Conservation (phyloP, 1,284 basidiomycete genomes). For the Cutaneotrichosporon sp. region DNA sequence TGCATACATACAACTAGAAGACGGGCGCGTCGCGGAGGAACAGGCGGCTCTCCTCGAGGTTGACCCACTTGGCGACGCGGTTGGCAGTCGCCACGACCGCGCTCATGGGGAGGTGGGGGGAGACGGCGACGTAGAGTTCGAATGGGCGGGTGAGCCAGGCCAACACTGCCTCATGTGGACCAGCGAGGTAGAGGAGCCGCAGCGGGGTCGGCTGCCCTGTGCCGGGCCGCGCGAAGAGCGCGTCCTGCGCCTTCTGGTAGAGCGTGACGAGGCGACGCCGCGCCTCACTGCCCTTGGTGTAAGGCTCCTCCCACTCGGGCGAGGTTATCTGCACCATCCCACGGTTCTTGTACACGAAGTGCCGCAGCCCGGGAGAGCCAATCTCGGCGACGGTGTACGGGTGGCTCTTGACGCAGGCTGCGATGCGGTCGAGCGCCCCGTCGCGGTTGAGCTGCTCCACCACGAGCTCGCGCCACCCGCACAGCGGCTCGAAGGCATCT, state of each 20-base stretch:
- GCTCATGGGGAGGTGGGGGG: slow-evolving; percentile 79
- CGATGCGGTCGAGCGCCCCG: slow-evolving; percentile 58
- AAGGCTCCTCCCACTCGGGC: slow-evolving; percentile 80
- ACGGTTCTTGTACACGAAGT: slow-evolving; percentile 93
- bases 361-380: slow-evolving; percentile 81
- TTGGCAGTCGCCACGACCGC: slow-evolving; percentile 85
- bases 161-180: slow-evolving; percentile 81
- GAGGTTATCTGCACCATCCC: slow-evolving; percentile 83
- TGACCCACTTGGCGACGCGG: slow-evolving; percentile 83
- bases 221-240: slow-evolving; percentile 79
- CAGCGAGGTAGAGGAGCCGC: slow-evolving; percentile 80
- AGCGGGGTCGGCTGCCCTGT: slow-evolving; percentile 70
- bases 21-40: slow-evolving; percentile 87
- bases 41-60: slow-evolving; percentile 75
- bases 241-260: slow-evolving; percentile 81
- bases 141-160: slow-evolving; percentile 82
- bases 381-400: slow-evolving; percentile 57
- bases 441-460: slow-evolving; percentile 66
- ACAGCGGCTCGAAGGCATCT: slow-evolving; percentile 56
- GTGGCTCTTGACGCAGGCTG: slow-evolving; percentile 34
- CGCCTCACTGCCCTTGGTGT: slow-evolving; percentile 58
- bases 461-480: slow-evolving; percentile 69
- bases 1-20: slow-evolving; percentile 58
- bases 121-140: slow-evolving; percentile 83
- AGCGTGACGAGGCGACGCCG: slow-evolving; percentile 64